Conservation (phyloP, 371 early-diverging fungal species). For the Lichtheimia hyalospora region DNA sequence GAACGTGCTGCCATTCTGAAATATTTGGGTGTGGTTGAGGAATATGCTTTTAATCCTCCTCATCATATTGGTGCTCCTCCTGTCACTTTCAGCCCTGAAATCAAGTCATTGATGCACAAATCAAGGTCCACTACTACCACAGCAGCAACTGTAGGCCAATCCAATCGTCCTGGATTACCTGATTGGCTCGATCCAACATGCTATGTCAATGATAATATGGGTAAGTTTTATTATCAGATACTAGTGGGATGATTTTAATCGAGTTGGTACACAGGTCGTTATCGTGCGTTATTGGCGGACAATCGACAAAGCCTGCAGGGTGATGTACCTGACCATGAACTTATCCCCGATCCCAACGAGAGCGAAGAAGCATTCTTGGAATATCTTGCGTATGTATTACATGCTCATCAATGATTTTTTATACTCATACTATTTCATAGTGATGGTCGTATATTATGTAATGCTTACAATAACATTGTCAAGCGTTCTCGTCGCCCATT, state of each 20-base stretch:
- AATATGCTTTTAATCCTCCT: conserved; percentile 42
- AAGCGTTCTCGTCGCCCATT: conserved; percentile 61
- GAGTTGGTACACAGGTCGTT: conserved; percentile 27
- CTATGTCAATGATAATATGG: conserved; percentile 33
- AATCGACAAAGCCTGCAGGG: conserved; percentile 22
- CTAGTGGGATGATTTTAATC: background rate
- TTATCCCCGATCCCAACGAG: conserved; percentile 39
- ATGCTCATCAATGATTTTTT: background rate
- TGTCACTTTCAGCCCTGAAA: conserved; percentile 34
- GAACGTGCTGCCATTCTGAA: conserved; percentile 32
- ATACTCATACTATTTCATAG: conserved; percentile 17
- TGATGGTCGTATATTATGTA: conserved; percentile 58
- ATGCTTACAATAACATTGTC: conserved; percentile 56
- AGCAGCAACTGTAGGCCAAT: background rate
- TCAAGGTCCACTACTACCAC: background rate
- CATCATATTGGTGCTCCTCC: conserved; percentile 47
- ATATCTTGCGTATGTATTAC: conserved; percentile 34
- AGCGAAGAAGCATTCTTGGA: conserved; percentile 48
- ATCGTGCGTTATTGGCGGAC: conserved; percentile 40
- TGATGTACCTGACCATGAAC: conserved; percentile 2
- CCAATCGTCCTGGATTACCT: conserved; percentile 14
- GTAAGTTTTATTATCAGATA: conserved; percentile 11
- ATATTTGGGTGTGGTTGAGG: conserved; percentile 34
- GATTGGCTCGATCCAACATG: conserved; percentile 39
- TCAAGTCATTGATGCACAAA: conserved; percentile 33